Evolutionary conservation across 2,329 filamentous ascomycete genomes (phyloP).

Genomic region (Talaromyces sp.): DNA sequence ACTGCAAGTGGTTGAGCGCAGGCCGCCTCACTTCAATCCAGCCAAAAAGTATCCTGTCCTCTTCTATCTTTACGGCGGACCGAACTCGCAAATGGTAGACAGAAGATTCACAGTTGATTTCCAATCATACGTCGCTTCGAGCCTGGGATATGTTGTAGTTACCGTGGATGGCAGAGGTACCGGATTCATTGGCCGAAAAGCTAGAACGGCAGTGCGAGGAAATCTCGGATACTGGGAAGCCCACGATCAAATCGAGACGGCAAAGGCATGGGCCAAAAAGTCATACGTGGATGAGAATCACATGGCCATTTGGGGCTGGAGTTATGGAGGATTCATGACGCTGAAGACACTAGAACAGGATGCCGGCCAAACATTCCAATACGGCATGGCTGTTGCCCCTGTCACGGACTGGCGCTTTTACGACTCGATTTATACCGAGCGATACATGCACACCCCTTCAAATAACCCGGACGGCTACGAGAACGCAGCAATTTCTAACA

Average conservation of each 20-base stretch:
- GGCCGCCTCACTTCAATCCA: constrained; percentile 80
- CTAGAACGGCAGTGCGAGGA: constrained; percentile 74
- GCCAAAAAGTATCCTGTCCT: constrained; percentile 87
- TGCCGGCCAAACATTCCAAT: constrained; percentile 82
- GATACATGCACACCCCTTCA: constrained; percentile 94
- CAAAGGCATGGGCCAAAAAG: constrained; percentile 74
- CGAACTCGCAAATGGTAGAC: constrained; percentile 81
- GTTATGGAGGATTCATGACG: constrained; percentile 90
- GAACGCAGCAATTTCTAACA: constrained; percentile 68
- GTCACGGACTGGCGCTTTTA: constrained; percentile 78
- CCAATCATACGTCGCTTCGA: constrained; percentile 79
- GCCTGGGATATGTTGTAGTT: constrained; percentile 85
- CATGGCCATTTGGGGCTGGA: constrained; percentile 98
- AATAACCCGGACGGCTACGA: constrained; percentile 74
- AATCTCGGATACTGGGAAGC: constrained; percentile 83
- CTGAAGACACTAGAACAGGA: constrained; percentile 92
- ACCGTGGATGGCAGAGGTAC: constrained; percentile 93
- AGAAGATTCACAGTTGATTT: constrained; percentile 82
- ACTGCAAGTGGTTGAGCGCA: constrained; percentile 71
- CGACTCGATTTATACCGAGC: constrained; percentile 39
- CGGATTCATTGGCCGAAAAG: constrained; percentile 78
- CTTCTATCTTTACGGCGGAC: constrained; percentile 91
- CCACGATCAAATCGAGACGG: constrained; percentile 84
- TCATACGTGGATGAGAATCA: constrained; percentile 75
- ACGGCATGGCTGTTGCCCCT: constrained; percentile 96